Evolutionary conservation across 1,284 basidiomycete genomes (phyloP), one percentile per base, ranked within the genome.

Genomic region (Irpex sp.): DNA sequence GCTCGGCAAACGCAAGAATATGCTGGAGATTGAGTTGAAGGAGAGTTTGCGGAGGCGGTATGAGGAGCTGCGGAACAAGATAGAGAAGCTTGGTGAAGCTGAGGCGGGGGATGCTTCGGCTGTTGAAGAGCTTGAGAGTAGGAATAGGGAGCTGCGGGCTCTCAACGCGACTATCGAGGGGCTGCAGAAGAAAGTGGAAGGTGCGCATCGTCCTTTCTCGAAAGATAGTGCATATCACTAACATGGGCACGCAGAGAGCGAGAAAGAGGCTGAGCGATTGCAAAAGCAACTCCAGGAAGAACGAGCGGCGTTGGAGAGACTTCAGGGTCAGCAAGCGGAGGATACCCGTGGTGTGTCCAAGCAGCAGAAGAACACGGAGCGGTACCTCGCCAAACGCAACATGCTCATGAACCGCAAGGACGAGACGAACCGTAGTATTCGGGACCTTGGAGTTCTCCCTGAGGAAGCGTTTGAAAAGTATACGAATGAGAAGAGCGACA

Each of bases 381-480:
- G 96, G 33, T 98, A 97, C 75, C 84, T 97, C 5, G 88, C 93
- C 49, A 98, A 98, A 76, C 86, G 90, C 51, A 91, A 95, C 72
- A 91, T 96, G 78, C 79, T 98, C 11, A 70, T 86, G 17, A 84
- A 83, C 54, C 88, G 95, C 60, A 94, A 94, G 72, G 96, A 97
- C 65, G 94, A 97, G 71, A 95, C 93, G 73, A 95, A 94, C 72
- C 87, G 93, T 67, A 95, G 92, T 71, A 97, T 99, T 68, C 90
- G 97, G 63, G 97, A 99, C 71, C 84, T 99, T 7, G 97, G 97
- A 59, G 95, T 98, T 1, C 77, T 99, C 26, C 97, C 97, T 0
- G 95, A 98, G 73, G 97, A 99, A 75, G 97, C 97, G 0, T 99
- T 97, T 71, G 89, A 94, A 71, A 98, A 97, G 77, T 98, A 98